phyloP scores from a whole-genome alignment of 371 early-diverging fungal genomes.

The Mucor lusitanicus region DNA sequence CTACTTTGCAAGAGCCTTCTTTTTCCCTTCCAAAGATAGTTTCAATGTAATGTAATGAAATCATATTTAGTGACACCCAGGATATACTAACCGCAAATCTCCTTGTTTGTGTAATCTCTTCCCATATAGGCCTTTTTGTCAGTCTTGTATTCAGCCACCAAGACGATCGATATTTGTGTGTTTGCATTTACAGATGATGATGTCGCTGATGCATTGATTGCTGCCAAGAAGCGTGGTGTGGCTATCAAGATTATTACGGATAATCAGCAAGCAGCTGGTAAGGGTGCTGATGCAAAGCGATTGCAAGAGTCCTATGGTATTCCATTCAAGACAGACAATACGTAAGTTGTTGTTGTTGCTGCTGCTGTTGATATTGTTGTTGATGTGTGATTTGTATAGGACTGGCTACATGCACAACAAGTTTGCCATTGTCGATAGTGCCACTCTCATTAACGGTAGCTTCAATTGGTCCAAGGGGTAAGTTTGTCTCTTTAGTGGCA shows the following conservation, averaged over 20 bases:
- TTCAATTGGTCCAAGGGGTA: slow-evolving; percentile 69
- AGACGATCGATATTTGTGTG: slow-evolving; percentile 66
- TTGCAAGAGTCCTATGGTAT: slow-evolving; percentile 56
- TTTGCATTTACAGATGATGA: slow-evolving; percentile 72
- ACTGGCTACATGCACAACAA: slow-evolving; percentile 64
- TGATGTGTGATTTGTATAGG: too few species aligned
- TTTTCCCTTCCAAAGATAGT: slow-evolving; percentile 70
- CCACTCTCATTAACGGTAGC: slow-evolving; percentile 55
- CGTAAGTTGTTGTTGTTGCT: slow-evolving; percentile 24
- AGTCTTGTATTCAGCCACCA: slow-evolving; percentile 49
- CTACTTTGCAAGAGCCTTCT: slow-evolving; percentile 50
- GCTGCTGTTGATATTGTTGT: too few species aligned
- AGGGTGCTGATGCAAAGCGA: slow-evolving; percentile 61
- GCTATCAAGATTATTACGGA: slow-evolving; percentile 58
- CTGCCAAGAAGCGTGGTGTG: slow-evolving; percentile 61
- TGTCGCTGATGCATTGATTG: slow-evolving; percentile 57
- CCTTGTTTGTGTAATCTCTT: neutral
- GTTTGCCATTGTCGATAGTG: slow-evolving; percentile 54
- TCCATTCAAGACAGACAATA: slow-evolving; percentile 52
- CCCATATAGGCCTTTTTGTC: slow-evolving; percentile 52
- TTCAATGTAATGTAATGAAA: slow-evolving; percentile 40
- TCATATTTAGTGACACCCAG: neutral
- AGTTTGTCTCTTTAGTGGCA: neutral
- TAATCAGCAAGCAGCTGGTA: slow-evolving; percentile 61
- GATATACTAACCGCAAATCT: slow-evolving; percentile 1